Evolutionary conservation across 2,329 filamentous ascomycete species (phyloP).

Genomic region (Neofusicoccum kwambonambiense): DNA sequence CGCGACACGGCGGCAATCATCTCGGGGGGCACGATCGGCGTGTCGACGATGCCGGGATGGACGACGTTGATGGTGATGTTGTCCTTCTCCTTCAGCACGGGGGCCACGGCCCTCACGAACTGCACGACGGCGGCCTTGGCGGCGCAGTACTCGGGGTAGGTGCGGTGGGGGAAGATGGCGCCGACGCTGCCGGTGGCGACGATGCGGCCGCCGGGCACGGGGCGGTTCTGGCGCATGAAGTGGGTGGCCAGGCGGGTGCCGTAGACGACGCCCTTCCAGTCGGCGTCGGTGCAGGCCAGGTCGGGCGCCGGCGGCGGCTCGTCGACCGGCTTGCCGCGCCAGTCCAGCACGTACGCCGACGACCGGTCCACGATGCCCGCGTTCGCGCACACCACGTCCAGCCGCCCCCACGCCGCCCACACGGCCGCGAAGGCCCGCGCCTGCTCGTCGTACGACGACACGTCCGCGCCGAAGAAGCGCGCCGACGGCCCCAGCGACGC

Average conservation of each 20-base stretch:
- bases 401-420: constrained; percentile 44
- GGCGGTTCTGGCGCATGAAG: constrained; percentile 53
- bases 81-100: constrained; percentile 39
- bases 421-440: constrained; percentile 44
- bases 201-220: constrained; percentile 44
- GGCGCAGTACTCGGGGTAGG: constrained; percentile 52
- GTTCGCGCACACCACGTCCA: constrained; percentile 52
- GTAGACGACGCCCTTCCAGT: constrained; percentile 53
- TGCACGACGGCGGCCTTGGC: constrained; percentile 47
- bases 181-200: constrained; percentile 47
- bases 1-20: constrained; percentile 21
- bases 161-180: constrained; percentile 44
- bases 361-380: constrained; percentile 50
- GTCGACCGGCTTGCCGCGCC: constrained; percentile 26
- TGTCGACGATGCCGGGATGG: constrained; percentile 49
- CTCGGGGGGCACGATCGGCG: constrained; percentile 28
- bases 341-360: constrained; percentile 46
- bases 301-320: constrained; percentile 47
- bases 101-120: constrained; percentile 29
- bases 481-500: constrained; percentile 18
- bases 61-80: constrained; percentile 51
- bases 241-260: constrained; percentile 51
- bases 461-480: constrained; percentile 47
- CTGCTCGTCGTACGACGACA: constrained; percentile 49
- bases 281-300: constrained; percentile 48